phyloP scores from a whole-genome alignment of 1,139 yeast genomes.

The Candida sanyaensis region DNA sequence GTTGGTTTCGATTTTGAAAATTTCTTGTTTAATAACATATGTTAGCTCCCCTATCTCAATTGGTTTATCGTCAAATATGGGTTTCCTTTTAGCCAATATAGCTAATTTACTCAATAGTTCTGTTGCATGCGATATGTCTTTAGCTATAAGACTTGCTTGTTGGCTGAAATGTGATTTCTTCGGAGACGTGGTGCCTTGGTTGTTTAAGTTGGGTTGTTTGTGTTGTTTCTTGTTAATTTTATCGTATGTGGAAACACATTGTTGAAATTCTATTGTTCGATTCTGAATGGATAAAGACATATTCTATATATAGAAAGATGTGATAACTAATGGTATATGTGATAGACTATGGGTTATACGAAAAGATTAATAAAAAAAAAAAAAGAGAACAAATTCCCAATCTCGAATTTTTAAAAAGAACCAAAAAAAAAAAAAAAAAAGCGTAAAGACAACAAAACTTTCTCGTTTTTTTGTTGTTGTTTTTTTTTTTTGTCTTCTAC shows the following conservation, averaged over 20 bases:
- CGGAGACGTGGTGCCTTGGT: conserved; percentile 12
- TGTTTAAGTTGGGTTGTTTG: conserved; percentile 10
- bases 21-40: conserved; percentile 89
- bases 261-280: conserved; percentile 83
- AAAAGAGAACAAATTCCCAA: background rate
- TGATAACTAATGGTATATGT: background rate
- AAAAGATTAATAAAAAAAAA: background rate
- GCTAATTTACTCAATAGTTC: conserved; percentile 82
- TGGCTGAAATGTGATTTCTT: conserved; percentile 71
- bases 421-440: background rate
- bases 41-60: conserved; percentile 92
- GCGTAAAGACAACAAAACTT: background rate
- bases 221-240: conserved; percentile 49
- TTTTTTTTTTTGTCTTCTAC: background rate
- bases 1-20: conserved; percentile 79
- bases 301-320: background rate
- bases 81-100: conserved; percentile 80
- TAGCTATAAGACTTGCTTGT: conserved; percentile 83
- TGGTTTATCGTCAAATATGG: conserved; percentile 94
- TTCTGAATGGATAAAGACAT: conserved; percentile 56
- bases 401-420: conserved; percentile 1
- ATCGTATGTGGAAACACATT: conserved; percentile 73
- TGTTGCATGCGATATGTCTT: conserved; percentile 88
- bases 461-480: background rate
- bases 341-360: background rate